These are phyloP conservation scores for Trichosporon sp. DNA, from an alignment of 1,284 basidiomycete species.

Conservation along the genomic window DNA sequence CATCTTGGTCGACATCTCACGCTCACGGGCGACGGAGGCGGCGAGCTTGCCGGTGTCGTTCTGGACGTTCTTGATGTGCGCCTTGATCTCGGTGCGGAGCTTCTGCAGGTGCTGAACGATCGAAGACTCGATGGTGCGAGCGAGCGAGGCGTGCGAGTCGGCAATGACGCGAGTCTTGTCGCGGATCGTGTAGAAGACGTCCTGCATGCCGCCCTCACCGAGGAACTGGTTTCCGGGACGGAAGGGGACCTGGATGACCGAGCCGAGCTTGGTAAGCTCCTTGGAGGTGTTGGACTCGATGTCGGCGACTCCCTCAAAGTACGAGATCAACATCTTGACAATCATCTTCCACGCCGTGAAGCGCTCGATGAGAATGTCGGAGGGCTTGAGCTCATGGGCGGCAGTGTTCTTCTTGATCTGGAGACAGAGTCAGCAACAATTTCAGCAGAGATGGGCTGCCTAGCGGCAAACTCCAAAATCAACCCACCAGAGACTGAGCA, in stretches of 20 bases:
- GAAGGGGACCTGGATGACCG: constrained; percentile 97
- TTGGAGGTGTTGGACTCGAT: constrained; percentile 92
- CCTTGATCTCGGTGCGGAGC: constrained; percentile 88
- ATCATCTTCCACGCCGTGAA: constrained; percentile 62
- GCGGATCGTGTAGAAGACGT: constrained; percentile 86
- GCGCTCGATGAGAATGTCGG: constrained; percentile 94
- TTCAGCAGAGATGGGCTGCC: not conserved
- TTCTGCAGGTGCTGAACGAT: constrained; percentile 98
- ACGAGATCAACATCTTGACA: constrained; percentile 83
- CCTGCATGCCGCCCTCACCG: constrained; percentile 86
- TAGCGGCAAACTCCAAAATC: not conserved
- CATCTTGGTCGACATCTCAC: constrained; percentile 79
- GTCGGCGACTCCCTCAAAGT: constrained; percentile 76
- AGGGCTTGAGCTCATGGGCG: constrained; percentile 83
- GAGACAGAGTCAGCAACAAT: not conserved
- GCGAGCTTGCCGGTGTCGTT: constrained; percentile 96
- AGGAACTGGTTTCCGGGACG: constrained; percentile 90
- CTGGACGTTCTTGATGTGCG: constrained; percentile 96
- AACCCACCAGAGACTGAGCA: constrained; percentile 61
- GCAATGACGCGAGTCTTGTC: constrained; percentile 93
- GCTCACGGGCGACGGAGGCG: constrained; percentile 85
- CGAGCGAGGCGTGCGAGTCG: constrained; percentile 93
- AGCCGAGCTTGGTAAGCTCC: constrained; percentile 92
- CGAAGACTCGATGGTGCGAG: constrained; percentile 91
- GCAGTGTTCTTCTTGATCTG: constrained; percentile 82